These are phyloP conservation scores for Dacryopinax primogenitus DNA, from an alignment of 768 basidiomycete genomes.

Conservation along the genomic window DNA sequence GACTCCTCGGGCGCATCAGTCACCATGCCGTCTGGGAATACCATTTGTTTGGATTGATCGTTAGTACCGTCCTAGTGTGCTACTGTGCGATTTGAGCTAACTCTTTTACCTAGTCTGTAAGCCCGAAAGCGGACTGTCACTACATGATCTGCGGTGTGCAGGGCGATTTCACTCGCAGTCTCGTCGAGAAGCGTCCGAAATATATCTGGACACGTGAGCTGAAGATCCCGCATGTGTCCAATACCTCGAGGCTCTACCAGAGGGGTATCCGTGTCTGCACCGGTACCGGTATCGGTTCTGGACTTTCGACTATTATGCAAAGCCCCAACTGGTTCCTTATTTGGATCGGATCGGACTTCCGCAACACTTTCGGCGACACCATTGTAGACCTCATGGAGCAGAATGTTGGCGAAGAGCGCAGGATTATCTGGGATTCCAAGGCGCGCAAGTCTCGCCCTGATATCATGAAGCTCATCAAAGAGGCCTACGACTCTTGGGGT, in stretches of 20 bases:
- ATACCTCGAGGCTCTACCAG: constrained; percentile 66
- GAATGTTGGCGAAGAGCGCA: constrained; percentile 59
- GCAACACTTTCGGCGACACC: constrained; percentile 72
- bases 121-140: constrained; percentile 61
- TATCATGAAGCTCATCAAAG: constrained; percentile 60
- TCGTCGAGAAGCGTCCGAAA: constrained; percentile 56
- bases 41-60: constrained; percentile 68
- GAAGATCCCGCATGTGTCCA: constrained; percentile 60
- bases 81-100: constrained; percentile 14
- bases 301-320: constrained; percentile 66
- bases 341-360: constrained; percentile 73
- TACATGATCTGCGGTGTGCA: constrained; percentile 65
- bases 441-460: constrained; percentile 57
- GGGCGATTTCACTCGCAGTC: constrained; percentile 62
- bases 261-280: constrained; percentile 73
- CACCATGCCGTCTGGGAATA: constrained; percentile 66
- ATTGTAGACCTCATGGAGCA: constrained; percentile 59
- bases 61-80: background rate
- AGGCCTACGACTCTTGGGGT: constrained; percentile 53
- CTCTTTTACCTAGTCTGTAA: constrained; percentile 34
- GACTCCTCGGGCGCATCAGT: constrained; percentile 59
- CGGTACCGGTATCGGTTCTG: constrained; percentile 68
- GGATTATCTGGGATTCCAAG: constrained; percentile 68
- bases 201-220: constrained; percentile 67
- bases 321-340: constrained; percentile 58